Evolutionary conservation across 176 grass and related monocot species (phyloP).

Genomic region (Rhynchospora breviuscula): DNA sequence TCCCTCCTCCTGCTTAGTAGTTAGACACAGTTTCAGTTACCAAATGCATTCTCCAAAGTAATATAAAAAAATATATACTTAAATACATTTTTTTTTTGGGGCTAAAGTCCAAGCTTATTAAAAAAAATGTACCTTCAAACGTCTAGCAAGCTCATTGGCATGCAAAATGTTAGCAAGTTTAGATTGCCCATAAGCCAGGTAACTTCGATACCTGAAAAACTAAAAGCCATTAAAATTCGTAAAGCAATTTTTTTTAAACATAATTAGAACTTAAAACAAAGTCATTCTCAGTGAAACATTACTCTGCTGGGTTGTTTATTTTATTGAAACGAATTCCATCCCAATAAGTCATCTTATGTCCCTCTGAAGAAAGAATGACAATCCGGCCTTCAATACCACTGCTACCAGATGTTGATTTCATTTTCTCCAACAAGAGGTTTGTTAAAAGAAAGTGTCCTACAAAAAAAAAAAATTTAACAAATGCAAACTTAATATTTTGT

Average conservation of each 20-base stretch:
- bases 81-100: not conserved
- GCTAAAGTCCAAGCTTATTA: not conserved
- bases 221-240: not conserved
- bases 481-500: not conserved
- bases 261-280: not conserved
- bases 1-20: constrained; percentile 52
- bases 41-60: constrained; percentile 1
- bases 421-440: constrained; percentile 71
- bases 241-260: not conserved
- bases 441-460: constrained; percentile 90
- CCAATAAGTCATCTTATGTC: constrained; percentile 49
- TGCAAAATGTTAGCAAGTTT: constrained; percentile 94
- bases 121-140: constrained; percentile 49
- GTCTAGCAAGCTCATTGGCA: constrained; percentile 79
- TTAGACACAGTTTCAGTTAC: not conserved
- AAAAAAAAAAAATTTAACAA: constrained; percentile 7
- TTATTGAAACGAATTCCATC: constrained; percentile 75
- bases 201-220: constrained; percentile 43
- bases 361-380: constrained; percentile 76
- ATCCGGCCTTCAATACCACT: constrained; percentile 79
- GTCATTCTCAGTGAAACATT: constrained; percentile 8
- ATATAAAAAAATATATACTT: not conserved
- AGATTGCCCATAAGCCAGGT: constrained; percentile 83
- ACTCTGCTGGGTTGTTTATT: constrained; percentile 61
- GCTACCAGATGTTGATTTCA: constrained; percentile 60